Conservation (phyloP, 2,329 filamentous ascomycete species). For the Reticulascus tulasneorum region DNA sequence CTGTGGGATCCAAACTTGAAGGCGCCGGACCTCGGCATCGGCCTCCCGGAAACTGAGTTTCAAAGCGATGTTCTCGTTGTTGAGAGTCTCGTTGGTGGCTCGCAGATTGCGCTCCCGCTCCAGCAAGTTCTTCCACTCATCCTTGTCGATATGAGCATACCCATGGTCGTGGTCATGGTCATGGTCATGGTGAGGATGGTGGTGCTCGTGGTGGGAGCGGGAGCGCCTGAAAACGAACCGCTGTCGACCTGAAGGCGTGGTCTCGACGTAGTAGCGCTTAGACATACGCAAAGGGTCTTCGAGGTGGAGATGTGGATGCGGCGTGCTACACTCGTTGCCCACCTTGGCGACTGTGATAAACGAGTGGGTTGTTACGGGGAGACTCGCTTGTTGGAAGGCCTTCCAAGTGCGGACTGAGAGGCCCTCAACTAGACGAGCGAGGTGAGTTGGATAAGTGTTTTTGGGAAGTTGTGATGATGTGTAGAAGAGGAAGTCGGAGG, state of each 20-base stretch:
- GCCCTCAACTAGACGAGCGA: not conserved
- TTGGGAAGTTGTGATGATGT: not conserved
- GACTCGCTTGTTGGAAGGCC: not conserved
- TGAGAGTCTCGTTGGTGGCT: conserved; percentile 29
- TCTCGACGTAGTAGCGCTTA: conserved; percentile 32
- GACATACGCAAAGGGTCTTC: conserved; percentile 24
- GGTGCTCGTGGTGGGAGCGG: conserved; percentile 27
- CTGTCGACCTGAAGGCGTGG: conserved; percentile 25
- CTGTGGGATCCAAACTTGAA: conserved; percentile 28
- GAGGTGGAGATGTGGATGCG: conserved; percentile 1
- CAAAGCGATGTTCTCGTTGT: conserved; percentile 25
- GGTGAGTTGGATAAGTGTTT: not conserved
- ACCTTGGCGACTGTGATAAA: conserved; percentile 8
- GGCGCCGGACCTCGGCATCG: conserved; percentile 30
- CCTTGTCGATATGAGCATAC: conserved; percentile 29
- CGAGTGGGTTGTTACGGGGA: not conserved
- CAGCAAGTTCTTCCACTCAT: conserved; percentile 32
- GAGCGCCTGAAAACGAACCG: conserved; percentile 38
- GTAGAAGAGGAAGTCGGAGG: not conserved
- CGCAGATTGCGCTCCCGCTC: conserved; percentile 31
- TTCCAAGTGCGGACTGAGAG: not conserved
- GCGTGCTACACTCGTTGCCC: conserved; percentile 11
- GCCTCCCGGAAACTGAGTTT: conserved; percentile 30
- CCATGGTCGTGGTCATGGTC: conserved; percentile 18
- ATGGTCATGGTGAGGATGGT: conserved; percentile 24